Conservation (phyloP, 1,284 basidiomycete species). For the Ganoderma lingzhi region DNA sequence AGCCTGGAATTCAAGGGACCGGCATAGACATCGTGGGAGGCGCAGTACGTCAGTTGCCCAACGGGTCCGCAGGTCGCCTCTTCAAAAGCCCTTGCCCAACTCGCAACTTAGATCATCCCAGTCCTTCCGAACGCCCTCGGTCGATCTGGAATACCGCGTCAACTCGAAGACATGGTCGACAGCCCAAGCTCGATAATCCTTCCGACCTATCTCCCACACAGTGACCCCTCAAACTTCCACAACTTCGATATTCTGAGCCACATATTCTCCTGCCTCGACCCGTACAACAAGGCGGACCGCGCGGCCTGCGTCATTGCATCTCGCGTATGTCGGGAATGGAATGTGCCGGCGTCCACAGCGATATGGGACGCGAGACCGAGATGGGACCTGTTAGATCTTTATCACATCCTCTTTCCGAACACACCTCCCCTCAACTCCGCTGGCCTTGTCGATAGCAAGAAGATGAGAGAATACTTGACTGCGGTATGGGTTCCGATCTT, state of each 20-base stretch:
- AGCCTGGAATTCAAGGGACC: no score
- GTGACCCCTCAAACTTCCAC: not conserved
- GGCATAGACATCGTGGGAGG: not conserved
- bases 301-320: slow-evolving; percentile 1
- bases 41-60: not conserved
- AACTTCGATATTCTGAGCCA: not conserved
- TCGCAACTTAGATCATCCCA: not conserved
- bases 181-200: not conserved
- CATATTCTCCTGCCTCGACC: slow-evolving; percentile 4
- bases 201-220: not conserved
- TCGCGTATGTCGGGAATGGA: slow-evolving; percentile 1
- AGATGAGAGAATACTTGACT: not conserved
- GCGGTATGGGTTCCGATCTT: not conserved
- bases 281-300: not conserved
- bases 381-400: not conserved
- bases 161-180: not conserved
- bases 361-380: slow-evolving; percentile 5
- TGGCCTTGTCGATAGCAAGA: not conserved
- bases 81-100: not conserved
- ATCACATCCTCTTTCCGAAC: not conserved
- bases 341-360: not conserved
- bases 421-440: not conserved
- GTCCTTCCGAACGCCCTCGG: not conserved
- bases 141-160: not conserved
- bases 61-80: not conserved